Base-by-base conservation (phyloP, 257 asterid genomes). In the Parsonsia alboflavescens region DNA sequence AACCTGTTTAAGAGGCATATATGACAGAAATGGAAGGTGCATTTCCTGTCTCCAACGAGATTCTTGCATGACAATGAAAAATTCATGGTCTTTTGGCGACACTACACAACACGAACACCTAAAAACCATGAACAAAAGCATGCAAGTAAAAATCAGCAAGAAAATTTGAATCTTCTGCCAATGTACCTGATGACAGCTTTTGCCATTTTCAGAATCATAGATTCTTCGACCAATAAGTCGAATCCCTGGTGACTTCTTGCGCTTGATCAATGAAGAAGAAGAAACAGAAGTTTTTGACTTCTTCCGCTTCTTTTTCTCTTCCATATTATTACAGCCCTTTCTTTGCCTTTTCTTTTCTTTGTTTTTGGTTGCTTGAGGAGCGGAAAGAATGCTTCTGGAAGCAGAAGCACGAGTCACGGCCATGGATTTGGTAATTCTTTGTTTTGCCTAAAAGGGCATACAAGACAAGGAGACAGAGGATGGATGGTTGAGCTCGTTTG, bases 171-270 rank as follows among this genome's bases (percentile, higher is more conserved):
- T 3, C 13, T 59, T 59, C 7, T 19, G 24, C 22, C 11, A 44
- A 21, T 53, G 22, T 77, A 77, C 81, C 81, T 77, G 81, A 59
- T 77, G 81, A 58, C 81, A 77, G 52, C 41, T 64, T 49, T 77
- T 72, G 63, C 81, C 81, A 72, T 77, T 71, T 57, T 61, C 72
- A 24, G 80, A 77, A 71, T 77, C 76, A 22, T 77, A 71, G 10
- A 77, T 63, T 76, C 57, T 76, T 10, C 70, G 52, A 7, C 46
- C 46, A 12, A 42, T 57, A 56, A 76, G 26, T 15, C 79, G 73
- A 17, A 76, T 41, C 46, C 77, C 81, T 12, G 42, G 77, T 44
- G 76, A 71, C 39, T 42, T 76, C 10, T 19, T 24, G 70, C 70
- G 46, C 28, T 46, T 45, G 13, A 22, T 5, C 17, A 5, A 15